Base-by-base conservation (phyloP, 23 red algal species). In the Cyanidiococcus yangmingshanensis region DNA sequence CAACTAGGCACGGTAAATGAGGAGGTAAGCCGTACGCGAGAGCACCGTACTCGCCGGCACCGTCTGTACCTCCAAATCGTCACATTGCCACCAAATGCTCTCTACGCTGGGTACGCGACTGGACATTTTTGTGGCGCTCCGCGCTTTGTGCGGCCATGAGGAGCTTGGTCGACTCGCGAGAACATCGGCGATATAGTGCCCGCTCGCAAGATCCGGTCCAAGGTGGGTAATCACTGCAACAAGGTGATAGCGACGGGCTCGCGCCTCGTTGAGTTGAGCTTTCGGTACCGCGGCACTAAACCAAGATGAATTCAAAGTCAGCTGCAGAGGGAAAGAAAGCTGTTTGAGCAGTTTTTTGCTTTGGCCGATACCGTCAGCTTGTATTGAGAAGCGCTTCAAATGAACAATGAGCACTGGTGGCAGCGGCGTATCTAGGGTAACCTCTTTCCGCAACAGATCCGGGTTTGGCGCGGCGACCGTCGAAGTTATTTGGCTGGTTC, bases 131-230 rank as follows among this genome's bases (percentile, higher is more conserved):
- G 45, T 7, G 45, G 45, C 45, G 45, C 21, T 54, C 21, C 45
- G 45, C 21, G 45, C 7, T 21, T 54, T 54, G 12, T 15, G 21
- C 45, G 45, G 21, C 45, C 45, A 54, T 54, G 45, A 15, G 12
- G 45, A 54, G 45, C 21, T 54, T 54, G 45, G 7, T 15, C 45
- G 12, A 21, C 45, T 54, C 63, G 32, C 63, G 12, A 35, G n/a
- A 68, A 96, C 85, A 75, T 96, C 92, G 15, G 57, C 74, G 36
- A 84, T 96, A 79, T 90, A 96, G 58, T 96, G 92, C 29, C 92
- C 92, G 45, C 83, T 80, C 7, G 83, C 87, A n/a, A 87, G 40
- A 21, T 90, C 87, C 25, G 51, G 35, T 3, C 92, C 92, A 18
- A 85, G 39, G 38, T 96, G 92, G 0, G 87, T 96, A 12, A 96